Evolutionary conservation across 495 filamentous ascomycete genomes (phyloP).

Genomic region (Halenospora varia): DNA sequence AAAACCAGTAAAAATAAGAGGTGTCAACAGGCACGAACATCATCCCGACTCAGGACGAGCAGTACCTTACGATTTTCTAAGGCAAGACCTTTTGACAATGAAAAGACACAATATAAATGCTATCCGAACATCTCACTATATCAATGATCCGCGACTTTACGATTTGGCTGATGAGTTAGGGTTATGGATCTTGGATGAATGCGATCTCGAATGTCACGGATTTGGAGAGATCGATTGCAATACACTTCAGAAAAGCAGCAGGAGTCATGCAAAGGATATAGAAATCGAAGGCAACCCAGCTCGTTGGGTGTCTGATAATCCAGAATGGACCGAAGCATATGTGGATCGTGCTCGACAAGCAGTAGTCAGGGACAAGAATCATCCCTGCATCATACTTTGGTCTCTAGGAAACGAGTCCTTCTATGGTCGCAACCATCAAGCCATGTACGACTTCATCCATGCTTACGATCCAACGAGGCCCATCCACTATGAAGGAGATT

Average conservation of each 20-base stretch:
- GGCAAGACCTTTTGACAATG: constrained; percentile 59
- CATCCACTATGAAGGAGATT: constrained; percentile 68
- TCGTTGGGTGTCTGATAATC: constrained; percentile 58
- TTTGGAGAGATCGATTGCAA: constrained; percentile 48
- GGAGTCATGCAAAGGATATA: constrained; percentile 29
- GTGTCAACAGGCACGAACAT: constrained; percentile 68
- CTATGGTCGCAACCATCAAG: constrained; percentile 62
- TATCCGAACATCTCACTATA: constrained; percentile 62
- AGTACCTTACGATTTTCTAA: constrained; percentile 51
- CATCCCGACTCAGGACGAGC: constrained; percentile 56
- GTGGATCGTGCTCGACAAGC: constrained; percentile 65
- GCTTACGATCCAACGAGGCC: constrained; percentile 50
- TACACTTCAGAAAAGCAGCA: background rate
- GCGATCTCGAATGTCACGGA: constrained; percentile 71
- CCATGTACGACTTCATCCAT: constrained; percentile 64
- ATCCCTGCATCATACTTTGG: constrained; percentile 67
- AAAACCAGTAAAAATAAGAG: constrained; percentile 52
- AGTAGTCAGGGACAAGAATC: constrained; percentile 65
- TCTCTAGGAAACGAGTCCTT: constrained; percentile 70
- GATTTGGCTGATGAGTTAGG: constrained; percentile 66
- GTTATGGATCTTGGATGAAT: constrained; percentile 69
- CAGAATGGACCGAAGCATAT: constrained; percentile 64
- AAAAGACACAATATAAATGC: constrained; percentile 67
- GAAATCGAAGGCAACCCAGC: constrained; percentile 32
- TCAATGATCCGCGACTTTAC: constrained; percentile 56